Conservation (phyloP, 73 alveolate species). For the Paramecium caudatum region DNA sequence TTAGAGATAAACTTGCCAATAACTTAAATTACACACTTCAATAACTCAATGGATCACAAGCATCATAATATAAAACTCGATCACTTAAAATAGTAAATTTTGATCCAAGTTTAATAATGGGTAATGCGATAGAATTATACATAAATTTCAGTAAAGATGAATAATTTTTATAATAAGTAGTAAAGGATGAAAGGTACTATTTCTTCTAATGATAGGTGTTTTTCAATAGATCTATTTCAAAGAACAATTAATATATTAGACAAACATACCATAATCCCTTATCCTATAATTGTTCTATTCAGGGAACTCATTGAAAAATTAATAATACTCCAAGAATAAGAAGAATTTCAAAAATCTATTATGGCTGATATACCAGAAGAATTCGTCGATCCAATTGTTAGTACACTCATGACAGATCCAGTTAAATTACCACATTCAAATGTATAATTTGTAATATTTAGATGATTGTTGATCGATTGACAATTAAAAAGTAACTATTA, state of each 20-base stretch:
- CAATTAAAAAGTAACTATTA: conserved; percentile 30
- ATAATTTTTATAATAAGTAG: conserved; percentile 31
- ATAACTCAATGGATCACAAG: conserved; percentile 44
- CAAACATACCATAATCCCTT: neutral
- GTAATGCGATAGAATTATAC: conserved; percentile 45
- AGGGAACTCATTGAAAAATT: conserved; percentile 19
- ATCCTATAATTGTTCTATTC: neutral
- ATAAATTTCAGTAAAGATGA: conserved; percentile 47
- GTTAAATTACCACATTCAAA: conserved; percentile 67
- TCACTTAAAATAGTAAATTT: neutral
- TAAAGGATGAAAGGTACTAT: conserved; percentile 55
- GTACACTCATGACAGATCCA: conserved; percentile 53
- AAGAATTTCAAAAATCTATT: neutral
- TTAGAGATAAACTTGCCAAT: conserved; percentile 53
- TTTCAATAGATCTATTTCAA: conserved; percentile 34
- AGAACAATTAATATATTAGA: conserved; percentile 47
- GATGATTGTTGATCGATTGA: conserved; percentile 34
- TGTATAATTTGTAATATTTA: neutral
- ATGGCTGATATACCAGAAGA: conserved; percentile 19
- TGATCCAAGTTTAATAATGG: conserved; percentile 55
- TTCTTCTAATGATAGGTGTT: neutral
- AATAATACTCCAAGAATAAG: conserved; percentile 17
- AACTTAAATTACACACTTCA: conserved; percentile 36
- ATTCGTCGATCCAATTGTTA: conserved; percentile 24
- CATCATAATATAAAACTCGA: conserved; percentile 19